Evolutionary conservation across 2,329 filamentous ascomycete genomes (phyloP), one percentile per base, ranked within the genome.

Genomic region (Bipolaris gigantea): DNA sequence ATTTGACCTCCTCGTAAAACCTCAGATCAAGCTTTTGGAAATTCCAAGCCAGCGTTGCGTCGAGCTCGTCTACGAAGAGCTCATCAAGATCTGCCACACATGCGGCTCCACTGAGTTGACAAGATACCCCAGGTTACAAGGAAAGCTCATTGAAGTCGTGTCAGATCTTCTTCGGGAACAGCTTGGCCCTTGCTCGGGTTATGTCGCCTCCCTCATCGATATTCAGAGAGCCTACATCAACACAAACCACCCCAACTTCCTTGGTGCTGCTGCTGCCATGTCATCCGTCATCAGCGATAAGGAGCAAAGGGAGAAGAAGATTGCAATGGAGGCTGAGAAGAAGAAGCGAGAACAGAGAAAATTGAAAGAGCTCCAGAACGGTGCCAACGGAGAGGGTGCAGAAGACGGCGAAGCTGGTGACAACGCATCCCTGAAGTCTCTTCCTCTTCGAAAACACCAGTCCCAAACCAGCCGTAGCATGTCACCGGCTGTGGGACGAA

Each of bases 181-280:
- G 56, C 82, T 99, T 5, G 94, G 94, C 2, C 94, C 94, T 10
- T 87, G 89, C 52, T 96, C 93, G 2, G 83, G 78, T 48, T 99
- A 99, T 64, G 94, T 99, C 39, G 94, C 97, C 75, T 97, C 93
- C 36, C 82, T 99, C 58, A 99, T 99, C 62, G 89, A 94, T 23
- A 99, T 99, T 56, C 94, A 99, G 76, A 85, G 94, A 63, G 94
- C 94, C 18, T 99, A 99, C 76, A 97, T 99, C 78, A 99, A 99
- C 79, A 99, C 94, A 38, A 99, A 99, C 71, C 94, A 99, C 73
- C 94, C 94, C 44, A 99, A 99, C 76, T 99, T 99, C 79, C 85
- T 97, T 15, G 94, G 94, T 40, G 94, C 94, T 15, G 93, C 94
- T 19, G 93, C 92, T 33, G 94, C 94, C 59, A 99, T 99, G 94